Conservation (phyloP, 345 rosid species). For the Viola odorata region DNA sequence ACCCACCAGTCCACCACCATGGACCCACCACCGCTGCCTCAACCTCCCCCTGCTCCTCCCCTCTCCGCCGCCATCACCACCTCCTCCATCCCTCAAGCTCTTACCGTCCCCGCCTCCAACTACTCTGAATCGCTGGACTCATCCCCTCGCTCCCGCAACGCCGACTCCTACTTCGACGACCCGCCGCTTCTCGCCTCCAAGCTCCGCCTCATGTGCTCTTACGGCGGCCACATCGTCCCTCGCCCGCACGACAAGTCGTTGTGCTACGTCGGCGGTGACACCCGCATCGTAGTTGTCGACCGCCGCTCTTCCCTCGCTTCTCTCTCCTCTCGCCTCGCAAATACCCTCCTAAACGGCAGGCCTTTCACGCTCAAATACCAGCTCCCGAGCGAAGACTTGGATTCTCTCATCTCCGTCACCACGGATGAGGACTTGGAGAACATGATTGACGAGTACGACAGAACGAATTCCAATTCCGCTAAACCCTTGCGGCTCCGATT, state of each 20-base stretch:
- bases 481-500: slow-evolving; percentile 69
- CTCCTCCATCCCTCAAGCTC: slow-evolving; percentile 4
- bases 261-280: slow-evolving; percentile 86
- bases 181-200: slow-evolving; percentile 41
- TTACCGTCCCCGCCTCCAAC: slow-evolving; percentile 5
- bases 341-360: slow-evolving; percentile 50
- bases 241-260: slow-evolving; percentile 86
- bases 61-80: slow-evolving; percentile 23
- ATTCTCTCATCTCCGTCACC: slow-evolving; percentile 82
- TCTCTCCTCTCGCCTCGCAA: slow-evolving; percentile 55
- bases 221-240: slow-evolving; percentile 85
- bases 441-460: slow-evolving; percentile 96
- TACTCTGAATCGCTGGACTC: slow-evolving; percentile 62
- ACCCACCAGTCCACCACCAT: slow-evolving; percentile 4
- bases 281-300: slow-evolving; percentile 82
- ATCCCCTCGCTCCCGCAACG: slow-evolving; percentile 79
- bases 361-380: slow-evolving; percentile 84
- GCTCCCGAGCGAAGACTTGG: slow-evolving; percentile 90
- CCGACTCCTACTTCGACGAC: slow-evolving; percentile 60
- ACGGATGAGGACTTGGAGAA: slow-evolving; percentile 94
- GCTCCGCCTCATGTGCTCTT: slow-evolving; percentile 91
- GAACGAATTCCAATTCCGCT: slow-evolving; percentile 36
- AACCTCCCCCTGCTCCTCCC: slow-evolving; percentile 16
- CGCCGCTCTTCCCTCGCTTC: slow-evolving; percentile 55
- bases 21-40: slow-evolving; percentile 31